Evolutionary conservation across 2,329 filamentous ascomycete genomes (phyloP).

Genomic region (Colletotrichum brevisporum): DNA sequence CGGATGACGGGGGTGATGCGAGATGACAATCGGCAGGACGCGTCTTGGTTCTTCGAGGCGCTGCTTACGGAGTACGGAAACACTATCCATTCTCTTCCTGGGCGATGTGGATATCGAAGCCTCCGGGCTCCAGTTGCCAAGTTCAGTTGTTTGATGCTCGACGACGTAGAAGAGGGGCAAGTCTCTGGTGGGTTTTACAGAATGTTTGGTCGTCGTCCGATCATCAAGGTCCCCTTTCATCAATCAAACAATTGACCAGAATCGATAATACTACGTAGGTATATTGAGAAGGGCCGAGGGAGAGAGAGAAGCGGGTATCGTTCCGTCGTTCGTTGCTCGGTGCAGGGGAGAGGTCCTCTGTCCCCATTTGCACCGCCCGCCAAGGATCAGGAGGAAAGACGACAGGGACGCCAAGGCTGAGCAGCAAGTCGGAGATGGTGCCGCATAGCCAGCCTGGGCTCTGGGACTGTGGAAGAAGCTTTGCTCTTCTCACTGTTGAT

Average conservation of each 20-base stretch:
- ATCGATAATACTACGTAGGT: no score
- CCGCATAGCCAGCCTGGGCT: conserved; percentile 6
- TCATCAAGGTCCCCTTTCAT: no score
- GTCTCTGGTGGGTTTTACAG: conserved; percentile 3
- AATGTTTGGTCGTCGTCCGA: background rate
- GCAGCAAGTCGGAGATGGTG: conserved; percentile 22
- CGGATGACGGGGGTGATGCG: conserved; percentile 19
- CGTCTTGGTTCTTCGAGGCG: background rate
- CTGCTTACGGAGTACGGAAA: no score
- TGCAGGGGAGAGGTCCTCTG: conserved; percentile 20
- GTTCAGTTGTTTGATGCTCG: background rate
- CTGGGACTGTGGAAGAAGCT: background rate
- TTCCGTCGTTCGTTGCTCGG: conserved; percentile 16
- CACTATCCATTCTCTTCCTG: no score
- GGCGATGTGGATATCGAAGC: background rate
- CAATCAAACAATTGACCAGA: no score
- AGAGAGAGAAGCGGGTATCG: conserved; percentile 10
- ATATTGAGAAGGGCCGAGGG: no score
- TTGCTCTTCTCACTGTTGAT: background rate
- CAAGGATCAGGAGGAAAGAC: conserved; percentile 25
- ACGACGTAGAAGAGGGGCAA: no score
- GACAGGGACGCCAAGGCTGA: conserved; percentile 28
- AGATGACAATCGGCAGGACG: conserved; percentile 35
- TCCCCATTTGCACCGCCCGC: conserved; percentile 31
- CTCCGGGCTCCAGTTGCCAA: background rate